These are phyloP conservation scores for Limtongozyma cylindracea DNA, from an alignment of 805 yeast genomes.

Conservation along the genomic window DNA sequence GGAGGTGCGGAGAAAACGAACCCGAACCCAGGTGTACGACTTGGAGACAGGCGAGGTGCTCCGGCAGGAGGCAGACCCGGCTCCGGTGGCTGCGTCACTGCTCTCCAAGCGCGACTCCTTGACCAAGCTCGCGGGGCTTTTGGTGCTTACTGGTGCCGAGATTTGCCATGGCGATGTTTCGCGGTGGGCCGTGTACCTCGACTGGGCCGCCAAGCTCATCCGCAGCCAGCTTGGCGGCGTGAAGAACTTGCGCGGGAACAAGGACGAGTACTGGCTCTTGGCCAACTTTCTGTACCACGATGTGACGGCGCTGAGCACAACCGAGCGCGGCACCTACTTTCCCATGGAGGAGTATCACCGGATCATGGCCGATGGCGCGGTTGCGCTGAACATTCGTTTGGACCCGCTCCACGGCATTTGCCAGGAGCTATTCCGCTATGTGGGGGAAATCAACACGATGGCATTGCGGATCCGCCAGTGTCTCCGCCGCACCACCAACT, in stretches of 20 bases:
- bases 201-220: slow-evolving; percentile 40
- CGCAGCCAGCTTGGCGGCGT: slow-evolving; percentile 40
- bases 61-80: neutral
- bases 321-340: slow-evolving; percentile 40
- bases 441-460: slow-evolving; percentile 57
- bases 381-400: slow-evolving; percentile 14
- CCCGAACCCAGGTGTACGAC: too few relatives aligned
- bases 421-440: slow-evolving; percentile 33
- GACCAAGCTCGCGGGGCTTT: slow-evolving; percentile 31
- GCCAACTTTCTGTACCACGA: slow-evolving; percentile 70
- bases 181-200: slow-evolving; percentile 45
- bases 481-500: too few relatives aligned
- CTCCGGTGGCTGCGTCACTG: slow-evolving; percentile 1
- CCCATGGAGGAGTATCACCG: slow-evolving; percentile 31
- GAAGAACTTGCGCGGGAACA: slow-evolving; percentile 20
- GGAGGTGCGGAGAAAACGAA: too few relatives aligned
- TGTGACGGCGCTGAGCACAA: slow-evolving; percentile 33
- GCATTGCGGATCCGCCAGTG: too few relatives aligned
- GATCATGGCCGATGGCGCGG: slow-evolving; percentile 14
- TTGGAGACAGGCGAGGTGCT: too few relatives aligned
- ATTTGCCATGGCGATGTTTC: slow-evolving; percentile 64
- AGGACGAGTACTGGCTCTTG: slow-evolving; percentile 45
- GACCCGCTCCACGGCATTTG: slow-evolving; percentile 58
- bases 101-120: slow-evolving; percentile 9
- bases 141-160: slow-evolving; percentile 57